These are phyloP conservation scores for Aspergillus incahuasiensis DNA, from an alignment of 495 filamentous ascomycete species.

Conservation along the genomic window DNA sequence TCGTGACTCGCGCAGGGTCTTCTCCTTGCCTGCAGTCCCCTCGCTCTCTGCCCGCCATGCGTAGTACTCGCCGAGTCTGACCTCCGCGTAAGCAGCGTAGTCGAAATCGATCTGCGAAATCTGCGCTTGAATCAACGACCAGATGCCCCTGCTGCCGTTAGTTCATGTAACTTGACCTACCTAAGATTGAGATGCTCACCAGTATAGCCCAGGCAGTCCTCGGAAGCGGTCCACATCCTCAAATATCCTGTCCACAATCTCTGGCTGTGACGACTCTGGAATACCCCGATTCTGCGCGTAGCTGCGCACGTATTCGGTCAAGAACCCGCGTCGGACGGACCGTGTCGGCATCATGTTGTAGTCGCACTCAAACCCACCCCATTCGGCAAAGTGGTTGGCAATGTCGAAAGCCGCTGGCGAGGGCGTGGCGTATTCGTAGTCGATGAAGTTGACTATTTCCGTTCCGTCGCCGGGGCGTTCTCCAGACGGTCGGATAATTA, in stretches of 20 bases:
- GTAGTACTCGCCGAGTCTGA: conserved; percentile 87
- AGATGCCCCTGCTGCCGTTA: conserved; percentile 68
- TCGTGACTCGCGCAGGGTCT: conserved; percentile 70
- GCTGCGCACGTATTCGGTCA: conserved; percentile 69
- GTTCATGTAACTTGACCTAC: too few relatives aligned
- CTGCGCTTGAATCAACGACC: conserved; percentile 92
- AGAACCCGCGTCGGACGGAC: conserved; percentile 72
- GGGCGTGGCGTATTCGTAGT: conserved; percentile 95
- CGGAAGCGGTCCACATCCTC: conserved; percentile 82
- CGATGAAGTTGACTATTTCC: conserved; percentile 78
- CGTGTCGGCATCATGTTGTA: conserved; percentile 75
- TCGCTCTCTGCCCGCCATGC: conserved; percentile 79
- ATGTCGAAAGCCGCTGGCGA: conserved; percentile 97
- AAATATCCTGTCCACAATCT: conserved; percentile 61
- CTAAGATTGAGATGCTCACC: conserved; percentile 38
- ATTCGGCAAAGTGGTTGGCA: conserved; percentile 99
- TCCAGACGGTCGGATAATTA: conserved; percentile 70
- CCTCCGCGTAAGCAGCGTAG: conserved; percentile 86
- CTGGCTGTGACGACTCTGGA: conserved; percentile 47
- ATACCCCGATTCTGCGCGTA: conserved; percentile 37
- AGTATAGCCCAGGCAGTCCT: conserved; percentile 85
- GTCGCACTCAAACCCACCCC: conserved; percentile 96
- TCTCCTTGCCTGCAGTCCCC: conserved; percentile 57
- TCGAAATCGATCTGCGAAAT: conserved; percentile 98
- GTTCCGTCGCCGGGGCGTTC: conserved; percentile 25